These are phyloP conservation scores for Pseudohalonectria lignicola DNA, from an alignment of 2,329 filamentous ascomycete genomes.

Conservation along the genomic window DNA sequence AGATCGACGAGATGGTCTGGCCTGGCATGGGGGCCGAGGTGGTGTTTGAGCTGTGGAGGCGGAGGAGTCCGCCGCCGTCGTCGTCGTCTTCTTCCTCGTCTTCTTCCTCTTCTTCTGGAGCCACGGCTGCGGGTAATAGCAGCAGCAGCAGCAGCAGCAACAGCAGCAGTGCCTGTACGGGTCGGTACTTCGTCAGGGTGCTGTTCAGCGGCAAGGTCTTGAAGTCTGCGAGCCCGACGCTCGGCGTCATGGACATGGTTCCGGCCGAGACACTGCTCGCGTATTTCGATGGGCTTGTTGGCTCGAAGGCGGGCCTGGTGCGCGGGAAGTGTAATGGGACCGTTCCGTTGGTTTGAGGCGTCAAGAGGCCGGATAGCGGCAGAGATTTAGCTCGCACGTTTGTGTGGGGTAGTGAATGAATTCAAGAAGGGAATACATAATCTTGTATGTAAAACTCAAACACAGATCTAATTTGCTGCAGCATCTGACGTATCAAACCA, in stretches of 20 bases:
- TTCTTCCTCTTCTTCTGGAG: not conserved
- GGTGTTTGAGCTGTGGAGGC: constrained; percentile 61
- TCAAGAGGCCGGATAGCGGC: no score
- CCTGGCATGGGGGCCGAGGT: constrained; percentile 74
- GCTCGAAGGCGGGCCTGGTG: constrained; percentile 29
- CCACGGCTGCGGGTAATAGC: not conserved
- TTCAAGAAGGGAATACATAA: no score
- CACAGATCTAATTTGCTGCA: no score
- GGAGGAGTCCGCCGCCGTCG: constrained; percentile 15
- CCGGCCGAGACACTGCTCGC: constrained; percentile 50
- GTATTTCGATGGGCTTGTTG: constrained; percentile 64
- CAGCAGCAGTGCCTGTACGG: no score
- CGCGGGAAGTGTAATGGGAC: constrained; percentile 8
- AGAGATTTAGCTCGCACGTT: no score
- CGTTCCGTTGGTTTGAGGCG: not conserved
- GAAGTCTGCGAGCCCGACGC: constrained; percentile 52
- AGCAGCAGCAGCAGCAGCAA: constrained; percentile 2
- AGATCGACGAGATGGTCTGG: constrained; percentile 70
- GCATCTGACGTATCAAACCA: no score
- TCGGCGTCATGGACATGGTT: constrained; percentile 64
- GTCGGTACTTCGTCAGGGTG: constrained; percentile 48
- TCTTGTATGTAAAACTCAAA: no score
- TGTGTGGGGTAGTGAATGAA: no score
- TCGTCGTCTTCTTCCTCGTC: no score
- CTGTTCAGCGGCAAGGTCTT: constrained; percentile 61